Evolutionary conservation across 306 rosid genomes (phyloP), one percentile per base, ranked within the genome.

Genomic region (Purshia tridentata): DNA sequence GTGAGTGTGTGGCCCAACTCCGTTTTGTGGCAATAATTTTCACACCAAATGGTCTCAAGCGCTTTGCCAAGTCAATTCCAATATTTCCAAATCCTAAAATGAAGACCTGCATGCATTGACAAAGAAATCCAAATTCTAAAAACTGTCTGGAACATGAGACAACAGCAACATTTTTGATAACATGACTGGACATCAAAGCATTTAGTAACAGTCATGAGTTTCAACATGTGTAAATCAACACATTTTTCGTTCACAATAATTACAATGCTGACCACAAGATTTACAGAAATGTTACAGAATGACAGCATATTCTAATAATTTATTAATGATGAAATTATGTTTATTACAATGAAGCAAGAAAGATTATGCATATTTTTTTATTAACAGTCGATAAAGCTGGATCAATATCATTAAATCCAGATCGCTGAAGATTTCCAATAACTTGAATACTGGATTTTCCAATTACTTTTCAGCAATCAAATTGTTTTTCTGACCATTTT

Each of bases 31-130:
- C 98, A 77, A 91, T 86, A 69, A 93, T 81, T 85, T 86, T 86
- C 19, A 93, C 98, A 74, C 96, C 97, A 74, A 93, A 93, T 19
- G 96, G 92, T 48, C 62, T 83, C 85, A 93, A 82, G 72, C 97
- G 86, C 82, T 77, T 80, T 18, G 92, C 97, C 85, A 93, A 82
- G 64, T 86, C 93, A 7, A 87, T 52, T 74, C 98, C 98, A 74
- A 93, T 93, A 73, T 91, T 93, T 64, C 98, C 98, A 54, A 73
- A 89, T 64, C 98, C 98, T 82, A 93, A 51, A 82, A 93, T 91
- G 56, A 91, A 89, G 76, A 91, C 78, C 98, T 93, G 76, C 70
- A 78, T 57, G 23, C 60, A 76, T 65, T 16, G 70, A 37, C 56
- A 59, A 68, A 69, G 75, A 65, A 59, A 76, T 22, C 16, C 23